phyloP scores from a whole-genome alignment of 1,139 yeast genomes.

The Entelexis sorbosivorans region DNA sequence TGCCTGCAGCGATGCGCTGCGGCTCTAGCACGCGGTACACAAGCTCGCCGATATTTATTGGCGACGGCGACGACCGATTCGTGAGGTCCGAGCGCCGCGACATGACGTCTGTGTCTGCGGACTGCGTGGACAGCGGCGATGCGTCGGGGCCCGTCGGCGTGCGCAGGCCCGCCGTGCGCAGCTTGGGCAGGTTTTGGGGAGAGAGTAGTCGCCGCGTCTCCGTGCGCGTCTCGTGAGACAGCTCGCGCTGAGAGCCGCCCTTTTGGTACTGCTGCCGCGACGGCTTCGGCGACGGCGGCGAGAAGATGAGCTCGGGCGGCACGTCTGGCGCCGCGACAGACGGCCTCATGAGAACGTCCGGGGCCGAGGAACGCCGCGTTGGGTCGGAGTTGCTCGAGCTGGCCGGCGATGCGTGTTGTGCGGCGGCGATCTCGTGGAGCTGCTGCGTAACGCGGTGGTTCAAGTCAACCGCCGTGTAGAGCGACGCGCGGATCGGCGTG shows the following conservation, averaged over 20 bases:
- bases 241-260: background rate
- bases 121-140: constrained; percentile 2
- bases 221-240: background rate
- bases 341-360: background rate
- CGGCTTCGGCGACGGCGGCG: constrained; percentile 2
- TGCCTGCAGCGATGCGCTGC: constrained; percentile 3
- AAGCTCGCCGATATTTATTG: background rate
- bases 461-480: constrained; percentile 37
- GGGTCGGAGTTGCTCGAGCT: background rate
- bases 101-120: background rate
- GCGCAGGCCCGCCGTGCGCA: background rate
- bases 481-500: constrained; percentile 35
- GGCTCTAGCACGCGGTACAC: constrained; percentile 5
- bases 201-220: background rate
- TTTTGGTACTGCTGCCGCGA: background rate
- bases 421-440: constrained; percentile 5
- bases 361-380: constrained; percentile 1
- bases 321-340: background rate
- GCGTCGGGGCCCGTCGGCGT: background rate
- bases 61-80: background rate
- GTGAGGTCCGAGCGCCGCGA: background rate
- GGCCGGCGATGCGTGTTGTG: background rate
- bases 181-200: constrained; percentile 1
- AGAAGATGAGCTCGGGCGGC: background rate
- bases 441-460: constrained; percentile 21